Base-by-base conservation (phyloP, 345 rosid genomes). In the Heritiera fomes region DNA sequence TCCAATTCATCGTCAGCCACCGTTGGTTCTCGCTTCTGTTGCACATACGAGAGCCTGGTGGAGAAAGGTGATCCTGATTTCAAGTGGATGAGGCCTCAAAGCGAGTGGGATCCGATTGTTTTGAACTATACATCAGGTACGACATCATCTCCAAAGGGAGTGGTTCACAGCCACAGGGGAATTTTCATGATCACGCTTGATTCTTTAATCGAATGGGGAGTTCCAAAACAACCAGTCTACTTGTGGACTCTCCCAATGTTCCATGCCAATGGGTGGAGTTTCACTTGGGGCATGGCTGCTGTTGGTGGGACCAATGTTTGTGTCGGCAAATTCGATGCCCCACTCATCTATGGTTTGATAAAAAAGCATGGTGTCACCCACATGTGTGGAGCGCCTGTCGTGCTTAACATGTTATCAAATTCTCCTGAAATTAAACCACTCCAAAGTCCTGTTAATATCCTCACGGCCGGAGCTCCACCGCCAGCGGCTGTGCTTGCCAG, bases 221-320 rank as follows among this genome's bases (percentile, higher is more conserved):
- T 92, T 18, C 91, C 89, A 15, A 83, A 89, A 66, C 89, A 82
- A 75, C 93, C 97, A 5, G 88, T 91, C 12, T 94, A 94, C 75
- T 86, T 94, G 0, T 94, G 98, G 98, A 91, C 95, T 9, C 89
- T 94, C 41, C 97, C 98, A 4, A 90, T 94, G 85, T 94, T 94
- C 77, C 98, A 94, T 64, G 89, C 91, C 12, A 94, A 94, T 67
- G 98, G 98, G 0, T 94, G 98, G 98, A 73, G 86, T 58, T 90
- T 82, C 47, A 82, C 87, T 9, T 94, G 97, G 97, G 95, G 88
- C 13, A 84, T 93, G 52, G 97, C 98, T 0, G 98, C 95, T 4
- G 94, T 87, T 1, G 98, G 98, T 7, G 98, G 95, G 5, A 86
- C 91, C 0, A 94, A 90, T 78, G 76, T 94, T 47, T 94, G 98